These are phyloP conservation scores for Silene latifolia DNA, from an alignment of 148 eudicot genomes.

Conservation along the genomic window DNA sequence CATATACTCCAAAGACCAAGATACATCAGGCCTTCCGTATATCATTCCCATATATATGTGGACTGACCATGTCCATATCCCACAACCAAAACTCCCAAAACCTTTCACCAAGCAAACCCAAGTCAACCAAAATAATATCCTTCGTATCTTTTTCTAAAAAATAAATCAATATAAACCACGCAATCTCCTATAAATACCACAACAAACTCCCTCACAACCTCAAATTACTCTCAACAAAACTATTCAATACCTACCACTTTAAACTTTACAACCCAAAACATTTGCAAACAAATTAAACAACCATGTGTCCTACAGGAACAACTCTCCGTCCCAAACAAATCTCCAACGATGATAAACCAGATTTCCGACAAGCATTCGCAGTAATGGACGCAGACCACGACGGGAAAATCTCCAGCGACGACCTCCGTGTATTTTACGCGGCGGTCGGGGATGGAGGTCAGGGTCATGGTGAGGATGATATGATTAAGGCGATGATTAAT, in stretches of 20 bases:
- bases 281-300: neutral
- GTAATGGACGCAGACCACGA: slow-evolving; percentile 71
- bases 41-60: too few relatives aligned
- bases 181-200: slow-evolving; percentile 3
- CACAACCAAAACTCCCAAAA: too few relatives aligned
- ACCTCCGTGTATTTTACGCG: slow-evolving; percentile 55
- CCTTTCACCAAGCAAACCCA: too few relatives aligned
- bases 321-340: neutral
- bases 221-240: neutral
- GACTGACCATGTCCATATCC: neutral
- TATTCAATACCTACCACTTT: neutral
- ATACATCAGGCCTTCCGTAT: neutral
- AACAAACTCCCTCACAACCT: neutral
- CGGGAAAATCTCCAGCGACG: slow-evolving; percentile 65
- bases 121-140: neutral
- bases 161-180: too few relatives aligned
- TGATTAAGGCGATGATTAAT: slow-evolving; percentile 64
- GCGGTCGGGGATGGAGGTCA: slow-evolving; percentile 16
- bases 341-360: slow-evolving; percentile 15
- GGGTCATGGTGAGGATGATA: slow-evolving; percentile 46
- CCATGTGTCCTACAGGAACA: slow-evolving; percentile 66
- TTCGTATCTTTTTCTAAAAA: neutral
- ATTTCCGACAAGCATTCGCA: slow-evolving; percentile 56
- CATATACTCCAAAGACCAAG: neutral
- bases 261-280: too few relatives aligned